phyloP scores from a whole-genome alignment of 164 flowering plant species.

The Magnolia sinica region DNA sequence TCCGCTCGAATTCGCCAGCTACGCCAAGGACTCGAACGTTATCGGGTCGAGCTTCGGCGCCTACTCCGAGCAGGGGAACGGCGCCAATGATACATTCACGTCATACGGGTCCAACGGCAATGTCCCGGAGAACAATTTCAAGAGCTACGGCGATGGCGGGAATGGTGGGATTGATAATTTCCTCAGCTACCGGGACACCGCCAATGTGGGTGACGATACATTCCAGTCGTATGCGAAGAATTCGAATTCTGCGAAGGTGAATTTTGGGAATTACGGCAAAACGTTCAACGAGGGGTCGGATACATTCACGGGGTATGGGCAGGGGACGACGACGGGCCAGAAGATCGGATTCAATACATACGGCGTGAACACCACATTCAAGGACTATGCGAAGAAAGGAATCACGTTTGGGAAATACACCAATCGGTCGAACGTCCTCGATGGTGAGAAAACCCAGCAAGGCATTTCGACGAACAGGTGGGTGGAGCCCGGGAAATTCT shows the following conservation, averaged over 20 bases:
- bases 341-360: conserved; percentile 50
- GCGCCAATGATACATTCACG: conserved; percentile 56
- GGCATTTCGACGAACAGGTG: conserved; percentile 28
- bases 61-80: conserved; percentile 53
- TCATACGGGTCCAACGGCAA: conserved; percentile 48
- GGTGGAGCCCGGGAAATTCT: conserved; percentile 80
- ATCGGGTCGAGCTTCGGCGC: conserved; percentile 49
- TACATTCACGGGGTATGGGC: conserved; percentile 62
- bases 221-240: conserved; percentile 64
- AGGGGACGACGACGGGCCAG: conserved; percentile 31
- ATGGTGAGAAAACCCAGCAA: background rate
- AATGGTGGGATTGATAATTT: conserved; percentile 43
- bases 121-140: conserved; percentile 56
- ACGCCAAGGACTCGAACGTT: conserved; percentile 45
- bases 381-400: conserved; percentile 37
- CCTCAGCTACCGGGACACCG: conserved; percentile 49
- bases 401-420: conserved; percentile 44
- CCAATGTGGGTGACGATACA: conserved; percentile 68
- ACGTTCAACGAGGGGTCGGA: conserved; percentile 61
- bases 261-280: conserved; percentile 66
- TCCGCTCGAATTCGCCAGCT: conserved; percentile 42
- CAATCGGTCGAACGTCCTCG: background rate
- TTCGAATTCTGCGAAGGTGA: conserved; percentile 40
- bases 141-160: conserved; percentile 48
- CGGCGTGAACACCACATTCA: conserved; percentile 46